These are phyloP conservation scores for Monosporozyma servazzii DNA, from an alignment of 805 yeast genomes.

Conservation along the genomic window DNA sequence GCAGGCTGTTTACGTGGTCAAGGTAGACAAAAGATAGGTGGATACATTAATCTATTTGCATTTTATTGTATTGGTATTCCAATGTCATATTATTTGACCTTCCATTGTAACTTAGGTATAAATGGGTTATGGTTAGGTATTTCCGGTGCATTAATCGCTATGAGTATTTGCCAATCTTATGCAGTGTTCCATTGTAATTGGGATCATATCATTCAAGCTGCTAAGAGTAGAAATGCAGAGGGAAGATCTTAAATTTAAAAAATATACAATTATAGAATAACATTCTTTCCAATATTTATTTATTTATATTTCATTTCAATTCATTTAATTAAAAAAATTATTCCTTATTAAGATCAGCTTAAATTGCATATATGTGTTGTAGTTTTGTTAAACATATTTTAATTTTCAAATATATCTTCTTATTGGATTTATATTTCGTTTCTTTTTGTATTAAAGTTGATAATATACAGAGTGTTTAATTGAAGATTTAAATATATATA, in stretches of 20 bases:
- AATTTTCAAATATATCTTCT: neutral
- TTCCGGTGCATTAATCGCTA: slow-evolving; percentile 24
- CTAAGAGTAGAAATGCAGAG: slow-evolving; percentile 24
- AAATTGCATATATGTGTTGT: neutral
- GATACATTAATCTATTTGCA: slow-evolving; percentile 29
- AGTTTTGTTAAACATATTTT: too few relatives aligned
- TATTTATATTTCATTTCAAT: neutral
- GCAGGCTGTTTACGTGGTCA: slow-evolving; percentile 76
- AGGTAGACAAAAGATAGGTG: slow-evolving; percentile 41
- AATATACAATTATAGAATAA: neutral
- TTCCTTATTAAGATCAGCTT: neutral
- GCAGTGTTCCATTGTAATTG: slow-evolving; percentile 30
- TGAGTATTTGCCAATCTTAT: slow-evolving; percentile 29
- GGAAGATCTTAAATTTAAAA: neutral
- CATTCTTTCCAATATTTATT: neutral
- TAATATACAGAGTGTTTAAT: neutral
- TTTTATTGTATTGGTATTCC: slow-evolving; percentile 52
- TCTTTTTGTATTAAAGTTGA: neutral
- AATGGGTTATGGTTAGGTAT: slow-evolving; percentile 59
- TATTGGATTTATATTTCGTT: neutral
- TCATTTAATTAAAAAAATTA: neutral
- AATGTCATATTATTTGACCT: slow-evolving; percentile 44
- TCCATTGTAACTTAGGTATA: slow-evolving; percentile 40
- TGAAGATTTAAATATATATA: neutral
- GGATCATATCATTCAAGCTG: slow-evolving; percentile 22